Percentiles rank a stretch among this genome's conserved stretches.
Conservation (phyloP, 345 rosid species). For the Salix brachista region DNA sequence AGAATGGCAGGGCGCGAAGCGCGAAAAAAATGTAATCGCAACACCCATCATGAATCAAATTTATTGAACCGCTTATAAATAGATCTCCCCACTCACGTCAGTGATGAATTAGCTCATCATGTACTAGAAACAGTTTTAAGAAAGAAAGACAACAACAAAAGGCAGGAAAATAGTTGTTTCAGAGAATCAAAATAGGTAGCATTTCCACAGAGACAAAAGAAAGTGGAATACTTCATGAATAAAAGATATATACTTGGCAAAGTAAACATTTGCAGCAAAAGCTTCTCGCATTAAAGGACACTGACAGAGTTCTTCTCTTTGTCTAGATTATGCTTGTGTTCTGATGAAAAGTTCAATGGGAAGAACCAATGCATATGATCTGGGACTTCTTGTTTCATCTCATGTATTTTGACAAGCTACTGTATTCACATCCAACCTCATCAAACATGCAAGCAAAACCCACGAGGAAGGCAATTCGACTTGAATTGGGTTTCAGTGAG, state of each 20-base stretch:
- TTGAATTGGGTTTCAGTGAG: not conserved
- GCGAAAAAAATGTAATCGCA: no score
- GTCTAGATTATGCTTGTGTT: not conserved
- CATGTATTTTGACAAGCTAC: not conserved
- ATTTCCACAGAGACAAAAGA: not conserved
- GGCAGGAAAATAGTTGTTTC: not conserved
- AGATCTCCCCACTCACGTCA: no score
- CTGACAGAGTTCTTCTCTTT: not conserved
- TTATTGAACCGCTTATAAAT: no score
- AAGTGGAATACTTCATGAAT: not conserved
- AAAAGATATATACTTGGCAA: not conserved
- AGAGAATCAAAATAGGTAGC: not conserved
- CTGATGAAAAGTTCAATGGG: not conserved
- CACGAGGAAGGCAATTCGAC: not conserved
- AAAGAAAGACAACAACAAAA: no score
- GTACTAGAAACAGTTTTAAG: no score
- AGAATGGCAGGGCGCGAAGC: no score
- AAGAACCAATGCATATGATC: not conserved
- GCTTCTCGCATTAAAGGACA: not conserved
- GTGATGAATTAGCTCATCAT: no score
- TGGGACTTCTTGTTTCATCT: not conserved
- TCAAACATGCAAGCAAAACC: not conserved
- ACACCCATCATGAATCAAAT: no score
- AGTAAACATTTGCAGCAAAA: not conserved
- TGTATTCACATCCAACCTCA: not conserved